Conservation (phyloP, 2,329 filamentous ascomycete species). For the Nakataea oryzae region DNA sequence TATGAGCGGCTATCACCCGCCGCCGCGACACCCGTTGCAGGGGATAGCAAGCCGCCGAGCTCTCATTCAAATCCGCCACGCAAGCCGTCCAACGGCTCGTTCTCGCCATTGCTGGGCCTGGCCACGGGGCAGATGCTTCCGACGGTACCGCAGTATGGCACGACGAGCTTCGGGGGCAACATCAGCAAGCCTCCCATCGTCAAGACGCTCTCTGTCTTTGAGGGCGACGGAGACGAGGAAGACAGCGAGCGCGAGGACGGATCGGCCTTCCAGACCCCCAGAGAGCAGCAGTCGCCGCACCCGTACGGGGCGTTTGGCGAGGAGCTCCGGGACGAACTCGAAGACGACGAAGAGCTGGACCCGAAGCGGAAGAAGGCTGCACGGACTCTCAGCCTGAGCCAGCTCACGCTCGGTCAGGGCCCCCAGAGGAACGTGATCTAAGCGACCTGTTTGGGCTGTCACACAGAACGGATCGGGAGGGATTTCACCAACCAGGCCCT, state of each 20-base stretch:
- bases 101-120: not conserved
- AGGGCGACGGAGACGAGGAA: constrained; percentile 27
- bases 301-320: constrained; percentile 31
- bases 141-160: not conserved
- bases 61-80: not conserved
- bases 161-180: not conserved
- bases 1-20: not conserved
- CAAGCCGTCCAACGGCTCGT: not conserved
- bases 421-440: constrained; percentile 1
- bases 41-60: not conserved
- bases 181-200: constrained; percentile 5
- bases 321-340: constrained; percentile 26
- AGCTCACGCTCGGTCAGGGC: constrained; percentile 32
- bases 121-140: constrained; percentile 2
- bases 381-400: constrained; percentile 53
- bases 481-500: not conserved
- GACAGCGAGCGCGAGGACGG: constrained; percentile 19
- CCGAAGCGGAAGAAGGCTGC: constrained; percentile 40
- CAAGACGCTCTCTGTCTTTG: constrained; percentile 16
- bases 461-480: not conserved
- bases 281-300: constrained; percentile 27
- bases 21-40: not conserved
- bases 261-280: constrained; percentile 39
- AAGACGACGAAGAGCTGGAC: constrained; percentile 17
- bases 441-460: not conserved